Percentiles rank a stretch among this genome's conserved stretches.
These are phyloP conservation scores for Paecilomyces variotii DNA, from an alignment of 2,329 filamentous ascomycete genomes.

Conservation along the genomic window DNA sequence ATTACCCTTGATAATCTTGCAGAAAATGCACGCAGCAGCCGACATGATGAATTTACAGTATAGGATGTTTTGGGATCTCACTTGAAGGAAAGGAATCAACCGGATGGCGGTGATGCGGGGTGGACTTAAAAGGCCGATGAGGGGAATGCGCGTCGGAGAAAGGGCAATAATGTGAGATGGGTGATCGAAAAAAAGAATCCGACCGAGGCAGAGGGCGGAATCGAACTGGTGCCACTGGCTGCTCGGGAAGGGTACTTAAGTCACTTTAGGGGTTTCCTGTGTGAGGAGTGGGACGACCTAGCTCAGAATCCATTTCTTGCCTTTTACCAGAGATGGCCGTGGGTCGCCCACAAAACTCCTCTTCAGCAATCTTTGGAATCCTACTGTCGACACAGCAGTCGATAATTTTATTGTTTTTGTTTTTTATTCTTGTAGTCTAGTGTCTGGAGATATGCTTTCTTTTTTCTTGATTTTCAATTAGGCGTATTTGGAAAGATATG, in stretches of 20 bases:
- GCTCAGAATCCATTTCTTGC: slow-evolving; percentile 66
- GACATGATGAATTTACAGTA: slow-evolving; percentile 16
- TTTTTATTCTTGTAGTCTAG: slow-evolving; percentile 20
- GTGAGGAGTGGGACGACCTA: slow-evolving; percentile 61
- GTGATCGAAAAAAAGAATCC: neutral
- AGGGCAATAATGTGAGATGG: neutral
- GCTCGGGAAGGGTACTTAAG: slow-evolving; percentile 4
- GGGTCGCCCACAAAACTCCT: slow-evolving; percentile 54
- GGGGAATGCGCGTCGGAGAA: slow-evolving; percentile 4
- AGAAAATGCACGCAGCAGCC: slow-evolving; percentile 77
- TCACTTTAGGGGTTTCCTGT: neutral
- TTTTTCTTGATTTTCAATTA: neutral
- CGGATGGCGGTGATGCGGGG: slow-evolving; percentile 12
- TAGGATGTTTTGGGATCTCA: slow-evolving; percentile 1
- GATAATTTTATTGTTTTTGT: slow-evolving; percentile 25
- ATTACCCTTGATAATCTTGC: slow-evolving; percentile 90
- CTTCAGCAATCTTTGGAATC: slow-evolving; percentile 52
- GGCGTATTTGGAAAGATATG: neutral
- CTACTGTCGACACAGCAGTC: slow-evolving; percentile 37
- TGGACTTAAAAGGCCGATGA: slow-evolving; percentile 5
- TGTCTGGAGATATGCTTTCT: neutral
- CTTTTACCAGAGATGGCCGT: slow-evolving; percentile 76
- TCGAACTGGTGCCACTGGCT: slow-evolving; percentile 20
- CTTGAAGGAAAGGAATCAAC: neutral
- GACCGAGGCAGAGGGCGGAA: slow-evolving; percentile 4